phyloP scores from a whole-genome alignment of 2,329 filamentous ascomycete species.

The Alternaria triticimaculans region DNA sequence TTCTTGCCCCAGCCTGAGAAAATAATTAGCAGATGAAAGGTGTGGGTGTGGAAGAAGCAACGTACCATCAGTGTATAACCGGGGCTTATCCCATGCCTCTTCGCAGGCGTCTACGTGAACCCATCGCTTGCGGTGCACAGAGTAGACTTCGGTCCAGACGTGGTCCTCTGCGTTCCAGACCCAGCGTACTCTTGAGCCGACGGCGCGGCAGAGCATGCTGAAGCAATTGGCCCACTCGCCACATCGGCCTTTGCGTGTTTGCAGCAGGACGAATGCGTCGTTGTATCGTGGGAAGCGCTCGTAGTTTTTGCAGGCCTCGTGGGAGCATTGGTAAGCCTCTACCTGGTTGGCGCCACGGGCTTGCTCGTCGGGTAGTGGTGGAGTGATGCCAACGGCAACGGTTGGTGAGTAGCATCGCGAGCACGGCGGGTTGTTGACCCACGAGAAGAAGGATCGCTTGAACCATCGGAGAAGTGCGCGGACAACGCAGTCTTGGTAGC shows the following conservation, averaged over 20 bases:
- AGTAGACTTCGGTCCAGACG: slow-evolving; percentile 98
- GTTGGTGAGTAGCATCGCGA: slow-evolving; percentile 82
- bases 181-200: slow-evolving; percentile 91
- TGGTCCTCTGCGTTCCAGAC: slow-evolving; percentile 98
- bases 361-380: slow-evolving; percentile 85
- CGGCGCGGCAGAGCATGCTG: slow-evolving; percentile 93
- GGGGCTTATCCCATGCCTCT: slow-evolving; percentile 92
- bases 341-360: slow-evolving; percentile 87
- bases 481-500: slow-evolving; percentile 96
- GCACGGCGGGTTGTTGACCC: slow-evolving; percentile 95
- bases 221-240: slow-evolving; percentile 99
- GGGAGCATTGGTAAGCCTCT: slow-evolving; percentile 88
- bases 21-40: slow-evolving; percentile 14
- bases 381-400: slow-evolving; percentile 80
- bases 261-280: slow-evolving; percentile 90
- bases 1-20: slow-evolving; percentile 84
- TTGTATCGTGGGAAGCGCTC: slow-evolving; percentile 94
- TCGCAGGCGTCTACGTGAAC: slow-evolving; percentile 96
- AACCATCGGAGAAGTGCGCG: slow-evolving; percentile 93
- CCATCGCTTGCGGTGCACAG: slow-evolving; percentile 91
- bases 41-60: slow-evolving; percentile 13
- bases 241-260: slow-evolving; percentile 83
- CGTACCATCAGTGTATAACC: slow-evolving; percentile 84
- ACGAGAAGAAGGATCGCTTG: slow-evolving; percentile 91
- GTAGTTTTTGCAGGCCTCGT: slow-evolving; percentile 73